Evolutionary conservation across 257 asterid species (phyloP), one percentile per base, ranked within the genome.

Genomic region (Marsdenia floribunda): DNA sequence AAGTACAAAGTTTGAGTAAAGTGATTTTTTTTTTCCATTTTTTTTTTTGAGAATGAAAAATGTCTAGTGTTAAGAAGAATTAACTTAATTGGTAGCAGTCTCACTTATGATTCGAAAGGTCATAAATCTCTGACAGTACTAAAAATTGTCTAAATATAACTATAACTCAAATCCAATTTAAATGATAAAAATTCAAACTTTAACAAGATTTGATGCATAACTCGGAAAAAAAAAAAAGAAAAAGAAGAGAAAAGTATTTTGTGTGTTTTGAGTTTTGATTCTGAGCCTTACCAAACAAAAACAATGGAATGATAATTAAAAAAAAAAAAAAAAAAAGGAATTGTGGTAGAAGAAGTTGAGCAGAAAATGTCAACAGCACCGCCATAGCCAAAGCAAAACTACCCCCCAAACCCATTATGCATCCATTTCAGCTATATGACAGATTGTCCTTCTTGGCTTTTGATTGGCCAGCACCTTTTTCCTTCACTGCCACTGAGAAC

Each of bases 401-500:
- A 69, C 38, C 52, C 40, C 66, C 72, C n/a, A n/a, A n/a, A n/a
- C 19, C 49, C 58, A 42, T 71, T 29, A 12, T 47, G 76, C 78
- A 61, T 76, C 73, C 50, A 60, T 19, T 54, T 78, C 75, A 77
- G 73, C 82, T 75, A 77, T 75, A 77, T 83, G 87, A 83, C 84
- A 82, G 80, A 72, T 87, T 85, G 91, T 84, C 89, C 75, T 78
- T 85, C 82, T 79, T 81, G 77, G 81, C 70, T 44, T 83, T 79
- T 85, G 80, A 82, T 82, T 76, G 83, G 75, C 73, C 88, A 87
- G 73, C 77, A 46, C 66, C 75, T 13, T n/a, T 71, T 76, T 8
- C 71, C 66, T 8, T 70, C 77, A 57, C 59, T 19, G 40, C 75
- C 68, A 67, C 26, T 11, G 37, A 47, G 72, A 16, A 50, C 63